Evolutionary conservation across 2,329 filamentous ascomycete genomes (phyloP).

Genomic region (Diaporthe longicolla): DNA sequence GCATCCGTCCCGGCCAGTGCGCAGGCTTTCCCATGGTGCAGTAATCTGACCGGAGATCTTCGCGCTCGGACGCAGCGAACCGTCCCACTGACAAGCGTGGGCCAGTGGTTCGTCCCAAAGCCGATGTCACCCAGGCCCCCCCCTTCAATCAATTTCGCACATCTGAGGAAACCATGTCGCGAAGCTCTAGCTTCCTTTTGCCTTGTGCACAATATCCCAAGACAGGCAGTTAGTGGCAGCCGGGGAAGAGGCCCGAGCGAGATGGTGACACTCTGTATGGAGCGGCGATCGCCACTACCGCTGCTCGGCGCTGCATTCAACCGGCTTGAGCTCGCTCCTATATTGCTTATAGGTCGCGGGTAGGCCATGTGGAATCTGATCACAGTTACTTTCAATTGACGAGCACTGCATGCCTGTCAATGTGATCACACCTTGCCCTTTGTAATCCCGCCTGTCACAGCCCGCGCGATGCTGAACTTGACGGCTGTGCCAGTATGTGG

Average conservation of each 20-base stretch:
- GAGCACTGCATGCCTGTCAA: background rate
- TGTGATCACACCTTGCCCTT: slow-evolving; percentile 4
- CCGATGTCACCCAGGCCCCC: slow-evolving; percentile 17
- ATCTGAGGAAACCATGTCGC: slow-evolving; percentile 9
- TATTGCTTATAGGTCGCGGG: slow-evolving; percentile 16
- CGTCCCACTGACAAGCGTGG: slow-evolving; percentile 12
- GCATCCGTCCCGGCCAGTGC: slow-evolving; percentile 19
- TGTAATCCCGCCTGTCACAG: background rate
- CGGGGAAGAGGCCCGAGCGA: slow-evolving; percentile 26
- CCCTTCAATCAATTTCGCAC: slow-evolving; percentile 17
- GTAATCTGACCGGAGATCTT: slow-evolving; percentile 20
- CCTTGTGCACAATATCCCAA: background rate
- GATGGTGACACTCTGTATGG: background rate
- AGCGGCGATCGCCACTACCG: slow-evolving; percentile 26
- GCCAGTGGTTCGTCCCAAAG: slow-evolving; percentile 27
- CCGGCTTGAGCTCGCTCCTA: background rate
- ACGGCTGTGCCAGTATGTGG: slow-evolving; percentile 34
- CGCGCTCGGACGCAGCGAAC: slow-evolving; percentile 28
- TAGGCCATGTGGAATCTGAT: slow-evolving; percentile 1
- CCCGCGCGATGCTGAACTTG: slow-evolving; percentile 30
- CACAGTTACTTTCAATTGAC: slow-evolving; percentile 2
- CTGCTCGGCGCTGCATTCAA: background rate
- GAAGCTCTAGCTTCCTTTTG: background rate
- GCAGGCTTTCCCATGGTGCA: background rate
- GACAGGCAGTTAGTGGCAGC: background rate